phyloP scores from a whole-genome alignment of 192 early-diverging fungal genomes.

The Chytriomyces confervae region DNA sequence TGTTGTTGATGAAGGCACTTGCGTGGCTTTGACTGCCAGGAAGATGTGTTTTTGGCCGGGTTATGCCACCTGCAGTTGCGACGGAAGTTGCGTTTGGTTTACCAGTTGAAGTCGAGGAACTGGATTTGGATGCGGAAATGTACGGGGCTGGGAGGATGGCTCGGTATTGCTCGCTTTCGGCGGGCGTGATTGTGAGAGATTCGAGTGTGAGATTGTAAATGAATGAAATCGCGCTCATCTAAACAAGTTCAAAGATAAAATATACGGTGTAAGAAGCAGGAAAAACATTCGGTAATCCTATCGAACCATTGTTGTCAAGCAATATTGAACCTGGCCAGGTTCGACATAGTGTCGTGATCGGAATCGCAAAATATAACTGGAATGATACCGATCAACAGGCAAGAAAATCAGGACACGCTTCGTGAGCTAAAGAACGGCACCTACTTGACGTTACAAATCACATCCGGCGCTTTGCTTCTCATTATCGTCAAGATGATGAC shows the following conservation, averaged over 20 bases:
- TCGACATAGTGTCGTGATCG: constrained; percentile 53
- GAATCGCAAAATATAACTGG: constrained; percentile 56
- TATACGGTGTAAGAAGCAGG: not conserved
- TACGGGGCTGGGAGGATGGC: not conserved
- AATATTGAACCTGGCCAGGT: constrained; percentile 53
- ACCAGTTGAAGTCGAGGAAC: not conserved
- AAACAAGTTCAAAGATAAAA: not conserved
- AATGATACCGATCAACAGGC: not conserved
- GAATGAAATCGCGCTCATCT: constrained; percentile 64
- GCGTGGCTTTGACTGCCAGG: constrained; percentile 25
- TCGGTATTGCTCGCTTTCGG: constrained; percentile 36
- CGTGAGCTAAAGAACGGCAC: not conserved
- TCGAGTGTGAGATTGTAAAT: constrained; percentile 59
- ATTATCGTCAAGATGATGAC: constrained; percentile 54
- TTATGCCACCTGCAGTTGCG: not conserved
- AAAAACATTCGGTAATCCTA: not conserved
- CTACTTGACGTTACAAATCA: constrained; percentile 61
- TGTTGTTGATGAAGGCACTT: constrained; percentile 26
- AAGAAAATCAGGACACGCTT: not conserved
- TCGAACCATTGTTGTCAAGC: constrained; percentile 54
- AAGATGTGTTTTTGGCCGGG: not conserved
- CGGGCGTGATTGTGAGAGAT: constrained; percentile 50
- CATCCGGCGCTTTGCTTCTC: constrained; percentile 55
- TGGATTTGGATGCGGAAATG: not conserved
- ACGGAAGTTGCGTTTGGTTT: not conserved